Base-by-base conservation (phyloP, 2,329 filamentous ascomycete genomes). In the Colletotrichum sp. region DNA sequence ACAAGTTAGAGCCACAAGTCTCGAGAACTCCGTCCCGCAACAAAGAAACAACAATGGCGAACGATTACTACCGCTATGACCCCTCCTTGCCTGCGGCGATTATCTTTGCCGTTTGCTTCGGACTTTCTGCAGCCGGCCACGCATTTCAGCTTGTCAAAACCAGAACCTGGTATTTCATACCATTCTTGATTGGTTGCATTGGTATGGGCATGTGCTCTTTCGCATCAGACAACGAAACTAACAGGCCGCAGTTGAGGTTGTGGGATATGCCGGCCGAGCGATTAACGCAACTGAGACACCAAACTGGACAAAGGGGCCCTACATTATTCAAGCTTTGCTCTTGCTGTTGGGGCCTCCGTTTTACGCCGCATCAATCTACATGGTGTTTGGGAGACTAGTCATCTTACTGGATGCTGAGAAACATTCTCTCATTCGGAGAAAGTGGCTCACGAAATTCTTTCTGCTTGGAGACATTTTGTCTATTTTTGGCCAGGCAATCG, bases 391-490 rank as follows among this genome's bases (percentile, higher is more conserved):
- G 13, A 84, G 88, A 16, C 78, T 88, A 10, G 85, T 89, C 65
- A 80, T 79, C 8, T 81, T 83, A 39, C 81, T 87, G 6, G 82
- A 82, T 21, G 85, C 82, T 16, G 82, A 85, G 52, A 69, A 77
- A 1, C 81, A 82, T 72, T 83, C 83, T 3, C 65, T 85, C 32
- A 80, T 87, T n/a, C 80, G 76, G 6, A 77, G 81, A 8, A 77
- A 76, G 6, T 88, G 87, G 85, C 80, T 92, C 5, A 92, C 90
- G 4, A 89, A 87, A 70, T 82, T 89, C 34, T 92, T 92, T 76
- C 89, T 92, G 6, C 68, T 81, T 7, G 89, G 90, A 30, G 90
- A 92, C 77, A 79, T 92, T 4, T 57, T 90, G 6, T 89, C 87
- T 3, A 89, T 92, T 79, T 30, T 87, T 5, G 80, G 90, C 4